Evolutionary conservation across 2,329 filamentous ascomycete genomes (phyloP).

Genomic region (Colletotrichum sp.): DNA sequence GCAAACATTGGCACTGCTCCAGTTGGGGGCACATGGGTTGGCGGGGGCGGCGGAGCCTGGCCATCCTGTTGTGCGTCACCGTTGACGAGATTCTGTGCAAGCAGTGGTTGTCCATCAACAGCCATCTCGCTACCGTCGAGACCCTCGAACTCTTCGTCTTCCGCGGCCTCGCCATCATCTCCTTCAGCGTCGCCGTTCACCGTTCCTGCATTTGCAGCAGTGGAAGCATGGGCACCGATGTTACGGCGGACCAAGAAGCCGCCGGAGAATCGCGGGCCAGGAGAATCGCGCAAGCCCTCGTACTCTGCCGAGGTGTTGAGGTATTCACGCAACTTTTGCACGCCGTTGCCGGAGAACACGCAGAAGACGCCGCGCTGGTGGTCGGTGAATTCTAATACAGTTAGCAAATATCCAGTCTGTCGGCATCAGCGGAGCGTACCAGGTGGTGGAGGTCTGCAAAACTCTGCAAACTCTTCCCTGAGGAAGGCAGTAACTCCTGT

Average conservation of each 20-base stretch:
- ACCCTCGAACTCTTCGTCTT: constrained; percentile 50
- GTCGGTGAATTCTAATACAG: constrained; percentile 81
- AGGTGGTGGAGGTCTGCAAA: constrained; percentile 83
- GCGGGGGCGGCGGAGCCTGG: constrained; percentile 10
- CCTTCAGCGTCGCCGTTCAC: constrained; percentile 36
- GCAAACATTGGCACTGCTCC: constrained; percentile 14
- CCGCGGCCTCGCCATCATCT: constrained; percentile 43
- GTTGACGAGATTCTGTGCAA: constrained; percentile 23
- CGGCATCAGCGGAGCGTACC: constrained; percentile 49
- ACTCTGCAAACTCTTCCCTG: constrained; percentile 80
- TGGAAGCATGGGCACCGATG: background rate
- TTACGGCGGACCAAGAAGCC: background rate
- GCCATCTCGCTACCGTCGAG: constrained; percentile 44
- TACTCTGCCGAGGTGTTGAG: constrained; percentile 66
- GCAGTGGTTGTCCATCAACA: constrained; percentile 30
- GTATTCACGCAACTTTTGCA: constrained; percentile 77
- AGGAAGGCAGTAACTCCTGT: constrained; percentile 94
- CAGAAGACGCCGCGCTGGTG: constrained; percentile 97
- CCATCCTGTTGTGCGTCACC: background rate
- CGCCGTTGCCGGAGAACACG: constrained; percentile 91
- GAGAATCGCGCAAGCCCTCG: constrained; percentile 44
- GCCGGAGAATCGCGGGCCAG: constrained; percentile 17
- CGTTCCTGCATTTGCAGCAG: constrained; percentile 23
- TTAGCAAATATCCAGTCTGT: constrained; percentile 26
- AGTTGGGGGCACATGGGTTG: constrained; percentile 7